Conservation (phyloP, 2,329 filamentous ascomycete genomes). For the Cryphonectria carpinicola region DNA sequence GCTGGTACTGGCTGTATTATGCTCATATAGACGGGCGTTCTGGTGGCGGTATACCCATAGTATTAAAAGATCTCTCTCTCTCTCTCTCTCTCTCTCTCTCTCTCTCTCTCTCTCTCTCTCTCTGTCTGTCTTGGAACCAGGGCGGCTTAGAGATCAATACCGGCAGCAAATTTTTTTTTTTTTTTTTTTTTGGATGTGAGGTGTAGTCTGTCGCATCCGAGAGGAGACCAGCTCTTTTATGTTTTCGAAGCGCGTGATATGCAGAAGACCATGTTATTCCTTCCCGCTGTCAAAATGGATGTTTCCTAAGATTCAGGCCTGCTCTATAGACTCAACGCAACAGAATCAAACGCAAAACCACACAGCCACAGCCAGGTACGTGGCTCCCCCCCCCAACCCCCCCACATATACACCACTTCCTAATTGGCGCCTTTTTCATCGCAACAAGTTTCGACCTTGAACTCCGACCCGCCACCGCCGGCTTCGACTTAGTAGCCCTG, state of each 20-base stretch:
- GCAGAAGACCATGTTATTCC: slow-evolving; percentile 22
- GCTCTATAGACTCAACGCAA: slow-evolving; percentile 29
- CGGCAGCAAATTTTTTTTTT: background rate
- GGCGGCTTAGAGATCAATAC: background rate
- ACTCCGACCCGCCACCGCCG: slow-evolving; percentile 26
- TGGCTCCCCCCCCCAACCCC: background rate
- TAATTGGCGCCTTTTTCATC: slow-evolving; percentile 8
- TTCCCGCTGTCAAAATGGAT: slow-evolving; percentile 25
- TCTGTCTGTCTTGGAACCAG: background rate
- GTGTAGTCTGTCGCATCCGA: background rate
- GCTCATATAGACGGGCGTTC: slow-evolving; percentile 31
- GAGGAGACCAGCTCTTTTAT: slow-evolving; percentile 16
- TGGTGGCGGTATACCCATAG: slow-evolving; percentile 25
- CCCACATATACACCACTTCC: background rate
- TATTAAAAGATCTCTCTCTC: slow-evolving; percentile 5
- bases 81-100: background rate
- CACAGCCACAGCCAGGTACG: slow-evolving; percentile 21
- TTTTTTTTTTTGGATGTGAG: background rate
- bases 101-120: background rate
- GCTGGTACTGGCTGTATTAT: slow-evolving; percentile 27
- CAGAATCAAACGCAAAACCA: background rate
- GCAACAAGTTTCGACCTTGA: background rate
- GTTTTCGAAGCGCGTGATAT: slow-evolving; percentile 15
- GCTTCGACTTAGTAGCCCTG: slow-evolving; percentile 67
- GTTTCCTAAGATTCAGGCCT: slow-evolving; percentile 27